A percentile compares a stretch with the other conserved stretches of the same genome.
Conservation (phyloP, 345 rosid species). For the Angophora floribunda region DNA sequence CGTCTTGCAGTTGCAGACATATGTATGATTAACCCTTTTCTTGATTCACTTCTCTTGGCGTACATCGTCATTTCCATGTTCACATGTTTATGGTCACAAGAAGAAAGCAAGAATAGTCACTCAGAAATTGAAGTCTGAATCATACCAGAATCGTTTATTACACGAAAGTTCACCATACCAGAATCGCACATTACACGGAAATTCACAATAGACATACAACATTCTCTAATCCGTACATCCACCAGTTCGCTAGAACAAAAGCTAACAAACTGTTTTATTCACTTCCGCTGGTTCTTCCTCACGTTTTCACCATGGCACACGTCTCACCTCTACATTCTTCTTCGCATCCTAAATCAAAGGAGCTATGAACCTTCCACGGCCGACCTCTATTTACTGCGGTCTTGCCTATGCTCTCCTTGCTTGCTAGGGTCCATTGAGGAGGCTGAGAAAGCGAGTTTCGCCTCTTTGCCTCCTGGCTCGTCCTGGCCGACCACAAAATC, state of each 20-base stretch:
- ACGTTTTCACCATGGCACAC: neutral
- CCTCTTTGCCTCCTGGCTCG: neutral
- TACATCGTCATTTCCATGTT: neutral
- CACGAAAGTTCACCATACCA: neutral
- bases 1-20: neutral
- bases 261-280: neutral
- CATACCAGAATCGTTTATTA: neutral
- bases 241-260: neutral
- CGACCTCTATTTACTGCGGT: neutral
- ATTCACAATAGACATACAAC: neutral
- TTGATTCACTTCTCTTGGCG: neutral
- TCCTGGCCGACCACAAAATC: conserved; percentile 30
- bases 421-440: neutral
- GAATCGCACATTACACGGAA: neutral
- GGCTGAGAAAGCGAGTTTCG: neutral
- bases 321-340: neutral
- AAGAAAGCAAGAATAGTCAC: neutral
- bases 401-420: neutral
- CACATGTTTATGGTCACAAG: neutral
- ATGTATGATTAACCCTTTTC: neutral
- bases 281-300: neutral
- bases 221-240: neutral
- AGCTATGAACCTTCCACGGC: neutral
- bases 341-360: neutral
- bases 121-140: neutral